Conservation (phyloP, 2,329 filamentous ascomycete species). For the Metarhizium humberi region DNA sequence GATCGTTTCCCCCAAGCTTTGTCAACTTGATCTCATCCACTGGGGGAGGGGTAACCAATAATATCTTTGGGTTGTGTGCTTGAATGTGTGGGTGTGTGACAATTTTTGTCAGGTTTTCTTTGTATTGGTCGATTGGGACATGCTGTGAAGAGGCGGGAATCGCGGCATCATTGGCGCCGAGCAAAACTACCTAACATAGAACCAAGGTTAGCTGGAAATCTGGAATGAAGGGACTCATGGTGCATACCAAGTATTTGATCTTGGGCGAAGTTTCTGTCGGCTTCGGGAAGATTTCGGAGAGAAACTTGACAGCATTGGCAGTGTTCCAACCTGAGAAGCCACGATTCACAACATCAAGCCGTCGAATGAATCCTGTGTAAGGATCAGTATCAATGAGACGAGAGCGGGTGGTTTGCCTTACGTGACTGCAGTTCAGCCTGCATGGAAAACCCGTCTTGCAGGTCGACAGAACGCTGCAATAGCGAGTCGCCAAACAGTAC, state of each 20-base stretch:
- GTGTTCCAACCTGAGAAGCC: constrained; percentile 85
- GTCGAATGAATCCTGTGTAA: constrained; percentile 58
- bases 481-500: constrained; percentile 89
- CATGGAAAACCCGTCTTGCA: constrained; percentile 63
- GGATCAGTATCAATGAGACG: background rate
- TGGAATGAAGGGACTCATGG: background rate
- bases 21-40: constrained; percentile 64
- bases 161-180: constrained; percentile 86
- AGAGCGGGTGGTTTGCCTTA: constrained; percentile 26
- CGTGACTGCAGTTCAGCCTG: constrained; percentile 61
- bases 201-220: background rate
- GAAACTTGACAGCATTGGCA: constrained; percentile 57
- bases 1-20: constrained; percentile 37
- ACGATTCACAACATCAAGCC: constrained; percentile 79
- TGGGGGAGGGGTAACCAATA: constrained; percentile 76
- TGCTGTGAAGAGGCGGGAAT: constrained; percentile 58
- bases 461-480: constrained; percentile 56
- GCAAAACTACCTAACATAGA: constrained; percentile 55
- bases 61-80: constrained; percentile 61
- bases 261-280: constrained; percentile 45
- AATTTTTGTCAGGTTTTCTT: constrained; percentile 61
- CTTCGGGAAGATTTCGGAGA: constrained; percentile 64
- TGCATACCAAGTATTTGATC: constrained; percentile 57
- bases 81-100: constrained; percentile 60
- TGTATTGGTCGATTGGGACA: constrained; percentile 68